A percentile compares a stretch with the other conserved stretches of the same genome.
These are phyloP conservation scores for Camptophora hylomeconis DNA, from an alignment of 2,329 filamentous ascomycete genomes.

Conservation along the genomic window DNA sequence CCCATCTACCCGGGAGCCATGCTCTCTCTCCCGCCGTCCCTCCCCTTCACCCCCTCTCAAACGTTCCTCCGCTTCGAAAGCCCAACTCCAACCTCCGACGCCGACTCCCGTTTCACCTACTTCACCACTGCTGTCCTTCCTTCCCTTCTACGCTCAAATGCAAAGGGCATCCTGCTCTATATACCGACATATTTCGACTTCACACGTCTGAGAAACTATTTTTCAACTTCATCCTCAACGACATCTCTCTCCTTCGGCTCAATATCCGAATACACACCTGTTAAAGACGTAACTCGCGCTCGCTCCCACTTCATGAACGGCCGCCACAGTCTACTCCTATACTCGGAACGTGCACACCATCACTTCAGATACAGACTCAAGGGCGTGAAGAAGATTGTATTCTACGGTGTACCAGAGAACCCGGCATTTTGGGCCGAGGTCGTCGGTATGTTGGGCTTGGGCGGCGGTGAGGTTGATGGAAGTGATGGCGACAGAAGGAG, in stretches of 20 bases:
- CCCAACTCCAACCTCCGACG: slow-evolving; percentile 56
- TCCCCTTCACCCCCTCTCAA: slow-evolving; percentile 57
- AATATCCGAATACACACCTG: slow-evolving; percentile 76
- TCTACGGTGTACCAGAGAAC: slow-evolving; percentile 87
- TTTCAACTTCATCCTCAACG: slow-evolving; percentile 54
- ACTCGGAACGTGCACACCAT: slow-evolving; percentile 93
- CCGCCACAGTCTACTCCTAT: slow-evolving; percentile 69
- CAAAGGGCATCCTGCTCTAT: slow-evolving; percentile 68
- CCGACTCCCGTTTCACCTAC: slow-evolving; percentile 80
- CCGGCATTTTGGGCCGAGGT: slow-evolving; percentile 39
- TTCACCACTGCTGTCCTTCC: slow-evolving; percentile 76
- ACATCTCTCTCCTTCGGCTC: slow-evolving; percentile 58
- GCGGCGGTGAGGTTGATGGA: slow-evolving; percentile 40
- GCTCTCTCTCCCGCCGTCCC: slow-evolving; percentile 45
- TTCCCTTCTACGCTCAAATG: slow-evolving; percentile 53
- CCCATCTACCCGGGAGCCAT: slow-evolving; percentile 59
- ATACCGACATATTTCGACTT: slow-evolving; percentile 93
- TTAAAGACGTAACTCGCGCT: slow-evolving; percentile 67
- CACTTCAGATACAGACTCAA: slow-evolving; percentile 77
- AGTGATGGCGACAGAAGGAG: slow-evolving; percentile 41
- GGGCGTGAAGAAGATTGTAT: slow-evolving; percentile 71
- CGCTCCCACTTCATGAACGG: slow-evolving; percentile 78
- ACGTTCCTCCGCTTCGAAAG: slow-evolving; percentile 82
- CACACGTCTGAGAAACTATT: slow-evolving; percentile 82
- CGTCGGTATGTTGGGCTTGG: slow-evolving; percentile 27